These are phyloP conservation scores for Rosa chinensis DNA, from an alignment of 306 rosid genomes.

Conservation along the genomic window DNA sequence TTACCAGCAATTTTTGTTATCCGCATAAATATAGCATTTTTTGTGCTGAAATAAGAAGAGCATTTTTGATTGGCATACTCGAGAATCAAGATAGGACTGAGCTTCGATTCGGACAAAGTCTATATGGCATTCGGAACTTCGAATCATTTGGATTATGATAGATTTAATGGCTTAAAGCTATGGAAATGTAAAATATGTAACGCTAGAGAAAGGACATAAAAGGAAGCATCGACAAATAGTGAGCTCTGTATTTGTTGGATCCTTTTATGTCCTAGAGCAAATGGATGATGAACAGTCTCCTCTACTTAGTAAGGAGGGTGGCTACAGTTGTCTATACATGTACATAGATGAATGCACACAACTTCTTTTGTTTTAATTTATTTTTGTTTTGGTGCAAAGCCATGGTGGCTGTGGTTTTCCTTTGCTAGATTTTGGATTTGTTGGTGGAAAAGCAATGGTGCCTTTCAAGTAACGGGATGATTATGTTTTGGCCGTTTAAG, in stretches of 20 bases:
- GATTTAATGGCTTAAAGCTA: not conserved
- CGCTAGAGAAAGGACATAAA: conserved; percentile 37
- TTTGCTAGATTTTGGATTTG: not conserved
- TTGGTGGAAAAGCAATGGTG: not conserved
- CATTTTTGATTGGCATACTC: not conserved
- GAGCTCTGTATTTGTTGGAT: conserved; percentile 57
- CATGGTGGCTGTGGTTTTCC: not conserved
- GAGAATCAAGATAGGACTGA: not conserved
- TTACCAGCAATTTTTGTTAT: not conserved
- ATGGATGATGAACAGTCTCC: conserved; percentile 87
- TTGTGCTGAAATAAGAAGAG: not conserved
- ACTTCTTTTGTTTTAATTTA: too few relatives aligned
- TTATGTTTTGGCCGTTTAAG: not conserved
- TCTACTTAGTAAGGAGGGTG: conserved; percentile 59
- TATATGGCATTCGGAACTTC: not conserved
- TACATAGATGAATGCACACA: too few relatives aligned
- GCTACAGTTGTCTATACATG: conserved; percentile 58
- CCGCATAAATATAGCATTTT: not conserved
- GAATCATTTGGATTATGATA: not conserved
- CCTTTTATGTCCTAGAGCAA: conserved; percentile 66
- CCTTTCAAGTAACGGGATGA: not conserved
- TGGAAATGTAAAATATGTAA: not conserved
- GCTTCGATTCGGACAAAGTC: not conserved
- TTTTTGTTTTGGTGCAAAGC: not conserved
- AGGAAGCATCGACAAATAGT: conserved; percentile 44